Conservation (phyloP, 768 basidiomycete genomes). For the Naganishia onofrii region DNA sequence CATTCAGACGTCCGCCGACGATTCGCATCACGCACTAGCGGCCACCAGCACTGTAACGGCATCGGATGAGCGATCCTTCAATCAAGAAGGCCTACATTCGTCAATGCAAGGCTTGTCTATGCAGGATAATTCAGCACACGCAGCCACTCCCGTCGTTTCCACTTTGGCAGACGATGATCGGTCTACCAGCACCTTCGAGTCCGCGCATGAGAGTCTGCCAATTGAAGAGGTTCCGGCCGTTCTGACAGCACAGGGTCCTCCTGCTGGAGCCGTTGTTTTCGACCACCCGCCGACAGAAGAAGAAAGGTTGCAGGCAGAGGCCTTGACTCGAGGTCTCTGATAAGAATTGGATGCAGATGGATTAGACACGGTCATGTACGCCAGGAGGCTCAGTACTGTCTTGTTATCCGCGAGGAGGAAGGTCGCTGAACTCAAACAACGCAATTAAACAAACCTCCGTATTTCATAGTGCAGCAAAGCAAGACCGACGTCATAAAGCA, state of each 20-base stretch:
- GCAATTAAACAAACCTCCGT: too few relatives aligned
- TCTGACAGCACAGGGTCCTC: slow-evolving; percentile 46
- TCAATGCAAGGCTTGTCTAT: slow-evolving; percentile 8
- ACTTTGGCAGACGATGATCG: neutral
- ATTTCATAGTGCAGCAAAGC: too few relatives aligned
- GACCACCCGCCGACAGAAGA: slow-evolving; percentile 46
- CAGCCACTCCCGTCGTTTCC: too few relatives aligned
- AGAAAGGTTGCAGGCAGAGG: slow-evolving; percentile 38
- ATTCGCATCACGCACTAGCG: neutral
- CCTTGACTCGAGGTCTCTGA: neutral
- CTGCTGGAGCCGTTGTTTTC: slow-evolving; percentile 44
- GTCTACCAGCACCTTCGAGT: neutral
- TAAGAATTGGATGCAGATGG: neutral
- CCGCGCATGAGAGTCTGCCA: slow-evolving; percentile 1
- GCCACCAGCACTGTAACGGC: neutral
- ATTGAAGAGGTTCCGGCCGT: slow-evolving; percentile 31
- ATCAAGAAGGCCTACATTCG: neutral
- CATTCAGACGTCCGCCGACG: neutral
- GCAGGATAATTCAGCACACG: neutral
- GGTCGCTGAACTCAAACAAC: too few relatives aligned
- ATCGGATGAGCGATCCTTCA: neutral
- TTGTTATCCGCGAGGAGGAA: too few relatives aligned
- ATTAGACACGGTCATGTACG: too few relatives aligned
- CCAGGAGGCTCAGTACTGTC: too few relatives aligned
- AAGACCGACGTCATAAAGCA: too few relatives aligned